Percentiles rank a stretch among this genome's conserved stretches.
Evolutionary conservation across 108 stramenopile species (phyloP).

Genomic region (Fragilariopsis cylindrus): DNA sequence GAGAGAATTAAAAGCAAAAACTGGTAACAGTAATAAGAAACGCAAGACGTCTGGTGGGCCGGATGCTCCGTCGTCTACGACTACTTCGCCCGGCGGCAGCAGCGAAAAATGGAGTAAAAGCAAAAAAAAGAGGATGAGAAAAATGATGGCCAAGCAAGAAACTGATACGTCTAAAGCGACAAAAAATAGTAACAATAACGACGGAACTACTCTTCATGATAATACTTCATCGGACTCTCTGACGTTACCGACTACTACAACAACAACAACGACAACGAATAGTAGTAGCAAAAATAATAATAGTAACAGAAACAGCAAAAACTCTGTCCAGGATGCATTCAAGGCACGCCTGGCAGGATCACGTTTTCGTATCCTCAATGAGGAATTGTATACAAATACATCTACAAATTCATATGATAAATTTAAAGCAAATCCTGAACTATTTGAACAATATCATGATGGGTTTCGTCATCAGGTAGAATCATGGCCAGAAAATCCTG

Average conservation of each 20-base stretch:
- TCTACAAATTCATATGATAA: conserved; percentile 72
- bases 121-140: conserved; percentile 61
- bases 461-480: conserved; percentile 96
- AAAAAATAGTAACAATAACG: not conserved
- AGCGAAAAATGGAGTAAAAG: conserved; percentile 51
- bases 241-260: not conserved
- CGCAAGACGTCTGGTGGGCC: too few relatives aligned
- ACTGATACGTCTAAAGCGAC: not conserved
- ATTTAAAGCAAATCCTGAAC: conserved; percentile 86
- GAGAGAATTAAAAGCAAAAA: too few relatives aligned
- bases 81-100: not conserved
- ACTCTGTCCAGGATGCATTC: conserved; percentile 43
- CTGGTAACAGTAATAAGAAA: too few relatives aligned
- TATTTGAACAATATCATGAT: conserved; percentile 96
- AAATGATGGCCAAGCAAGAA: conserved; percentile 37
- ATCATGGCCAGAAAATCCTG: conserved; percentile 96
- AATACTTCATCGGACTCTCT: not conserved
- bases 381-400: conserved; percentile 92
- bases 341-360: conserved; percentile 85
- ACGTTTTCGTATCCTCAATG: conserved; percentile 97
- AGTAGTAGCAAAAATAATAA: not conserved
- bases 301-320: not conserved
- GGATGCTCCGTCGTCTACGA: too few relatives aligned
- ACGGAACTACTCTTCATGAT: not conserved
- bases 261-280: not conserved